Evolutionary conservation across 2,329 filamentous ascomycete genomes (phyloP).

Genomic region (Epichloe glyceriae): DNA sequence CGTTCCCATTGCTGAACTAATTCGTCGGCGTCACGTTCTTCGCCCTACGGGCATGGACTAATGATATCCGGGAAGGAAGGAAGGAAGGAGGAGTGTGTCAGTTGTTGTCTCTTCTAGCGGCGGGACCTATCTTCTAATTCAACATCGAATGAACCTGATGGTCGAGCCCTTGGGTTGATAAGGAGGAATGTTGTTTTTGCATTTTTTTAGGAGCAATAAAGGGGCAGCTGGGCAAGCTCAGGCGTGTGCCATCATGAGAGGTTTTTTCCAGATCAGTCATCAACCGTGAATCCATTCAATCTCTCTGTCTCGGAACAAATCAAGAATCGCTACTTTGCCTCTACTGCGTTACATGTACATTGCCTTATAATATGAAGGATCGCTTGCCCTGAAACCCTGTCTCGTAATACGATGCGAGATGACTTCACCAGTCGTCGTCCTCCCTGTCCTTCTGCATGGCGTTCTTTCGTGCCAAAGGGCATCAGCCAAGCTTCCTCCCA

Average conservation of each 20-base stretch:
- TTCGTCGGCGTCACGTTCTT: conserved; percentile 39
- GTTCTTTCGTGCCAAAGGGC: conserved; percentile 65
- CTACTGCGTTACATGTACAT: background rate
- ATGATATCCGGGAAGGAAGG: conserved; percentile 1
- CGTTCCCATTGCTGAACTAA: conserved; percentile 55
- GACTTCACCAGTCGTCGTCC: conserved; percentile 53
- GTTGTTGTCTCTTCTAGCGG: background rate
- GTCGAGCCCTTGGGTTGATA: background rate
- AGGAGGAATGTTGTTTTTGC: background rate
- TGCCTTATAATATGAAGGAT: conserved; percentile 5
- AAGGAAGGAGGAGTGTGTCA: conserved; percentile 13
- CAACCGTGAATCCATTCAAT: background rate
- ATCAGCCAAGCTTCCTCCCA: conserved; percentile 64
- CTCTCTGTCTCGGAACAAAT: background rate
- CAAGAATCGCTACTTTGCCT: background rate
- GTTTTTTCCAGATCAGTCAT: background rate
- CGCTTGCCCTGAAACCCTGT: conserved; percentile 13
- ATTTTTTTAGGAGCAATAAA: background rate
- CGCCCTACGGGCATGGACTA: background rate
- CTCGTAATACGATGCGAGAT: background rate
- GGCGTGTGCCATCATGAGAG: background rate
- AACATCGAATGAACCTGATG: background rate
- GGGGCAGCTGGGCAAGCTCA: background rate
- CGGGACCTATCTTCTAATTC: background rate
- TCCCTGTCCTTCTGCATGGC: conserved; percentile 60